Conservation (phyloP, 2,329 filamentous ascomycete species). For the Calonectria montana region DNA sequence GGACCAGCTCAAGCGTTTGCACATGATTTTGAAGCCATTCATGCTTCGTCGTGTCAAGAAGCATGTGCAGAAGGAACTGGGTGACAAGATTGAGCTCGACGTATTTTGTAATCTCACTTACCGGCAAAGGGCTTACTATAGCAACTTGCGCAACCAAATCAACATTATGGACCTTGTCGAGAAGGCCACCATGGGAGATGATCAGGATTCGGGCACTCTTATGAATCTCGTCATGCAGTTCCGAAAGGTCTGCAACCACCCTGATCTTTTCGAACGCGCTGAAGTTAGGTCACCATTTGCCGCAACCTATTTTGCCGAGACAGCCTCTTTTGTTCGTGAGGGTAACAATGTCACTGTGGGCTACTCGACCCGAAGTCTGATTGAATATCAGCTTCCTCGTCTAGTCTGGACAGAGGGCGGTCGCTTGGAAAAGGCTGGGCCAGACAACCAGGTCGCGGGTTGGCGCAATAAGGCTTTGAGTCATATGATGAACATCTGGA, state of each 20-base stretch:
- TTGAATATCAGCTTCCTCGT: slow-evolving; percentile 85
- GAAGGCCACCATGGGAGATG: slow-evolving; percentile 93
- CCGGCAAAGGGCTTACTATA: slow-evolving; percentile 92
- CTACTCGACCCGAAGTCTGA: slow-evolving; percentile 88
- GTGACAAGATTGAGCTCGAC: slow-evolving; percentile 97
- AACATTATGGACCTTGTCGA: slow-evolving; percentile 99
- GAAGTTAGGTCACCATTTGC: slow-evolving; percentile 90
- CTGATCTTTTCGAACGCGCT: slow-evolving; percentile 94
- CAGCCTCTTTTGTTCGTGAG: slow-evolving; percentile 93
- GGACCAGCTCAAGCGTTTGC: slow-evolving; percentile 93
- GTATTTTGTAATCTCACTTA: slow-evolving; percentile 98
- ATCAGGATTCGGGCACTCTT: slow-evolving; percentile 92
- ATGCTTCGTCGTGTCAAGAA: slow-evolving; percentile 99
- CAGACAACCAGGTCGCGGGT: slow-evolving; percentile 79
- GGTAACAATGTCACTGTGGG: slow-evolving; percentile 81
- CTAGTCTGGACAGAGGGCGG: slow-evolving; percentile 86
- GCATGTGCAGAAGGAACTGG: slow-evolving; percentile 98
- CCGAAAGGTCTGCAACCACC: slow-evolving; percentile 98
- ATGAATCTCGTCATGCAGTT: slow-evolving; percentile 99
- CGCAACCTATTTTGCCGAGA: slow-evolving; percentile 90
- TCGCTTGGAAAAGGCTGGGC: slow-evolving; percentile 78
- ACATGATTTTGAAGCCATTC: slow-evolving; percentile 99
- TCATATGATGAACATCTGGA: slow-evolving; percentile 92
- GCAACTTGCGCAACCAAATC: slow-evolving; percentile 93
- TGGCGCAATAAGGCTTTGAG: slow-evolving; percentile 82